A percentile compares a stretch with the other conserved stretches of the same genome.
phyloP scores from a whole-genome alignment of 148 eudicot species.

The Camellia lanceoleosa region DNA sequence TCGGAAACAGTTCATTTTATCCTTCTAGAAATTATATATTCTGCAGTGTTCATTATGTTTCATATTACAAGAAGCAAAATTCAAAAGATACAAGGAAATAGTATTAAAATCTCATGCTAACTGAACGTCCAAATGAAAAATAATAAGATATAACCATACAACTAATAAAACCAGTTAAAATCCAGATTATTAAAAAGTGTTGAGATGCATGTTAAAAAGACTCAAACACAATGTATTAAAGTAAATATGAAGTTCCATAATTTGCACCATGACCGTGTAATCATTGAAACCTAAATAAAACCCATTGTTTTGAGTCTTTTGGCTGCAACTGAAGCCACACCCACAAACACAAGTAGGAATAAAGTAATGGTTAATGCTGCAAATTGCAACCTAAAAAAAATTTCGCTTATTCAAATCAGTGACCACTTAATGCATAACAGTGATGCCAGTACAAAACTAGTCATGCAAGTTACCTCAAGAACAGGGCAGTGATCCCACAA shows the following conservation, averaged over 20 bases:
- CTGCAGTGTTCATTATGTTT: too few species aligned
- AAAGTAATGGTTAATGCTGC: background rate
- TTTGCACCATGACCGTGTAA: background rate
- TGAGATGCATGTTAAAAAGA: background rate
- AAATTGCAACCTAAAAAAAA: background rate
- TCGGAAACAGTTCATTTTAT: too few species aligned
- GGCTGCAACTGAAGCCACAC: background rate
- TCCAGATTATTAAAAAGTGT: background rate
- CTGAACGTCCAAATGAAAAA: too few species aligned
- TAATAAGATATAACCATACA: too few species aligned
- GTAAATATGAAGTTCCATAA: background rate
- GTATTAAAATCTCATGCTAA: too few species aligned
- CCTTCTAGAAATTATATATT: too few species aligned
- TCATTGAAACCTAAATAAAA: background rate
- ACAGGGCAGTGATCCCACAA: constrained; percentile 83
- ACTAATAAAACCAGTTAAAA: background rate
- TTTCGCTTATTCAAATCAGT: background rate
- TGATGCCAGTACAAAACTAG: background rate
- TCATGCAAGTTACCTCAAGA: constrained; percentile 56
- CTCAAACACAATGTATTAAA: background rate
- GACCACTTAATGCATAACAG: background rate
- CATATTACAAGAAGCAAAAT: too few species aligned
- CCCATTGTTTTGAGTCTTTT: background rate
- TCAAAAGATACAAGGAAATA: too few species aligned
- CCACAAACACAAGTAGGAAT: background rate